A percentile compares a stretch with the other conserved stretches of the same genome.
phyloP scores from a whole-genome alignment of 2,329 filamentous ascomycete genomes.

The Fusarium domesticum region DNA sequence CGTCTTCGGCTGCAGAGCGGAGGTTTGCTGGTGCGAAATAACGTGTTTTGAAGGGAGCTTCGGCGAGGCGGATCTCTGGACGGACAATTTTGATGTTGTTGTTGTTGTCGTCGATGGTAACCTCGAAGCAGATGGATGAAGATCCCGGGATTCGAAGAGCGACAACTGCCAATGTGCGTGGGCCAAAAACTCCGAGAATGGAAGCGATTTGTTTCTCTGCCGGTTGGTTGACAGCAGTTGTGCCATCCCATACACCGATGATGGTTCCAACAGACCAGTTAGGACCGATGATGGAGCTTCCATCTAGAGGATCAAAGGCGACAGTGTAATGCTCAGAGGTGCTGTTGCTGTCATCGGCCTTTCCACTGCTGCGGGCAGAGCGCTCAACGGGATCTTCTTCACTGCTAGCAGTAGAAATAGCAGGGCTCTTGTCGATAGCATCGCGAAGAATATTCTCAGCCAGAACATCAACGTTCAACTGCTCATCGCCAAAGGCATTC shows the following conservation, averaged over 20 bases:
- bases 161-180: conserved; percentile 54
- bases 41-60: conserved; percentile 43
- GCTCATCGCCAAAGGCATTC: conserved; percentile 58
- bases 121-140: conserved; percentile 47
- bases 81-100: conserved; percentile 44
- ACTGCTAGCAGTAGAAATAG: conserved; percentile 52
- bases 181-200: conserved; percentile 53
- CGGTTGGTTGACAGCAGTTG: conserved; percentile 43
- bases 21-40: conserved; percentile 64
- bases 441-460: conserved; percentile 49
- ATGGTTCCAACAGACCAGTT: conserved; percentile 61
- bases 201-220: conserved; percentile 45
- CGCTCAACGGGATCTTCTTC: conserved; percentile 59
- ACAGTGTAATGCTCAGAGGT: conserved; percentile 50
- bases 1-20: conserved; percentile 52
- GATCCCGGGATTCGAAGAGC: conserved; percentile 48
- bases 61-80: conserved; percentile 37
- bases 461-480: conserved; percentile 56
- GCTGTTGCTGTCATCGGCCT: background rate
- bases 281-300: conserved; percentile 57
- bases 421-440: conserved; percentile 42
- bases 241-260: conserved; percentile 56
- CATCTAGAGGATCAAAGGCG: conserved; percentile 63
- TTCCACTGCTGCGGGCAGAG: conserved; percentile 15
- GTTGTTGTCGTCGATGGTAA: conserved; percentile 38